These are phyloP conservation scores for Piper longum DNA, from an alignment of 164 flowering plant genomes.

Conservation along the genomic window DNA sequence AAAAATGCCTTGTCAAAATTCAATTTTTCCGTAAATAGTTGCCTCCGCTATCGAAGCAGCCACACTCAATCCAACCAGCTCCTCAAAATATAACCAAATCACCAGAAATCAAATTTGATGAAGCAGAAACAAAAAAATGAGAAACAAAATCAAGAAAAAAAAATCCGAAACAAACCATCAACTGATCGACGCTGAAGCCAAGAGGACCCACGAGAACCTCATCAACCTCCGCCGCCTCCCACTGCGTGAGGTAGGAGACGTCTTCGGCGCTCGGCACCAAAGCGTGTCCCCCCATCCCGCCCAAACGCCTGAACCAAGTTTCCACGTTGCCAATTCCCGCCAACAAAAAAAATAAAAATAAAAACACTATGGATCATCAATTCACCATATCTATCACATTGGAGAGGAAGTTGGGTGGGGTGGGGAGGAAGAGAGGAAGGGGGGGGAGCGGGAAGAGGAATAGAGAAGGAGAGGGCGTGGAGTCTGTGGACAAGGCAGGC, in stretches of 20 bases:
- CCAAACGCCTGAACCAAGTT: no score
- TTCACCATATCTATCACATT: no score
- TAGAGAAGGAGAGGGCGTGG: no score
- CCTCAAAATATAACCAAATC: constrained; percentile 32
- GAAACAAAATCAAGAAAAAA: not conserved
- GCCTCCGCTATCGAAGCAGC: constrained; percentile 84
- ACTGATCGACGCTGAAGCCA: constrained; percentile 88
- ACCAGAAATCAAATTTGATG: not conserved
- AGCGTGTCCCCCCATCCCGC: constrained; percentile 55
- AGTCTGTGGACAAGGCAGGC: no score
- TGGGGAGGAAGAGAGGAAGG: no score
- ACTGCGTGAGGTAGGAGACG: constrained; percentile 51
- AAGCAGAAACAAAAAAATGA: not conserved
- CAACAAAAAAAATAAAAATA: no score
- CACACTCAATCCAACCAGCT: constrained; percentile 92
- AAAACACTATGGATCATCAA: no score
- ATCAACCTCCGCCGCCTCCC: constrained; percentile 73
- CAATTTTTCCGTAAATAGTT: not conserved
- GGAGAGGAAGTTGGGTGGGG: no score
- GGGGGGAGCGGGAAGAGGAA: no score
- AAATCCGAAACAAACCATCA: constrained; percentile 41
- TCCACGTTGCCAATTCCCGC: no score
- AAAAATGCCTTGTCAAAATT: no score
- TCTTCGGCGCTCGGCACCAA: constrained; percentile 15
- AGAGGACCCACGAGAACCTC: constrained; percentile 87